Base-by-base conservation (phyloP, 2,329 filamentous ascomycete genomes). In the Septoria petroselini region DNA sequence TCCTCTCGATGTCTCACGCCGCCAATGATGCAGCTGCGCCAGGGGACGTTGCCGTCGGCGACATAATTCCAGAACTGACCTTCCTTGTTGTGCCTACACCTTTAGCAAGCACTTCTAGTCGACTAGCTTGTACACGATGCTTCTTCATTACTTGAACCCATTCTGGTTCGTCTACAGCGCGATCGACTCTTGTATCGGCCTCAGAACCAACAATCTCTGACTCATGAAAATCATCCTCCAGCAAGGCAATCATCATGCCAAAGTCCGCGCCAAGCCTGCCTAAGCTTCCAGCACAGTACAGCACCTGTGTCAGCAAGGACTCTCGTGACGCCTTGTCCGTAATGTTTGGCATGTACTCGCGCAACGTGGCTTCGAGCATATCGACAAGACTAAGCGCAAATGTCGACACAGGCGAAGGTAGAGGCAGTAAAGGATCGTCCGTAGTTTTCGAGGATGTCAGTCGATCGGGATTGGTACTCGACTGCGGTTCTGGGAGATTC, bases 261-360 rank as follows among this genome's bases (percentile, higher is more conserved):
- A 98, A 98, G 68, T 98, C 93, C 1, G 88, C 91, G 2, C 93
- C 93, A 0, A 97, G 73, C 39, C 93, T 80, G 0, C 91, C 91
- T 41, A 98, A 73, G 70, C 91, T 96, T 38, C 89, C 88, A 0
- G 91, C 91, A 62, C 90, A 95, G 70, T 96, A 97, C 7, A 97
- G 73, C 0, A 96, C 87, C 67, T 97, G 91, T 0, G 91, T 97
- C 30, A 96, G 72, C 47, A 97, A 77, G 64, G 89, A 95, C 65
- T 97, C 91, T 25, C 90, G 76, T 0, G 87, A 85, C 18, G 85
- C 80, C 55, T 84, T 84, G 62, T 96, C 91, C 58, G 80, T 81
- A 3, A 97, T 82, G 41, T 86, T 88, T 0, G 90, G 88, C 2
- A 97, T 75, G 67, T 96, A 95, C 11, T 72, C 70, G 46, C 80